These are phyloP conservation scores for Pichia kudriavzevii DNA, from an alignment of 1,139 yeast species.

Conservation along the genomic window DNA sequence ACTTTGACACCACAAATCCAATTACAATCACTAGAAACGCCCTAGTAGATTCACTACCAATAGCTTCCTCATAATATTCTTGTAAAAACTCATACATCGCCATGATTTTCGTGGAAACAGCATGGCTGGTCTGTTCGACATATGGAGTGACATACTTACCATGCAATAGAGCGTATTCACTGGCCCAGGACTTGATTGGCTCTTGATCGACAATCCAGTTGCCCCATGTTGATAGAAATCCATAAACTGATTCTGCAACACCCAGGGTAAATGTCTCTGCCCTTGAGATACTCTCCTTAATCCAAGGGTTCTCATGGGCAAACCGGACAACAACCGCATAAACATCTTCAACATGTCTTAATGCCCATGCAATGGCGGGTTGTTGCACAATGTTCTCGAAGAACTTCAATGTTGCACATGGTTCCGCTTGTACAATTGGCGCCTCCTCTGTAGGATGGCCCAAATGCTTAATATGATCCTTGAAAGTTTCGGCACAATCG, in stretches of 20 bases:
- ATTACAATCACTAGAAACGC: constrained; percentile 15
- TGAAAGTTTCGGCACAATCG: background rate
- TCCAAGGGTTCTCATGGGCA: too few relatives aligned
- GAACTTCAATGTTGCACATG: too few relatives aligned
- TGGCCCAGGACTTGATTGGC: constrained; percentile 9
- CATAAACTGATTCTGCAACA: too few relatives aligned
- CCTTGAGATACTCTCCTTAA: too few relatives aligned
- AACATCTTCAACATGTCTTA: too few relatives aligned
- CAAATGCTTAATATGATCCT: background rate
- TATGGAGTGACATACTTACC: constrained; percentile 9
- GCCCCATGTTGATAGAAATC: too few relatives aligned
- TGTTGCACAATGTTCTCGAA: too few relatives aligned
- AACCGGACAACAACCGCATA: too few relatives aligned
- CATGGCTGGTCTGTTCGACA: constrained; percentile 7
- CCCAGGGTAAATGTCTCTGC: too few relatives aligned
- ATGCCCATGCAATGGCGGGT: too few relatives aligned
- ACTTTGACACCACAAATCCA: constrained; percentile 15
- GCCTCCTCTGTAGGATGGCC: background rate
- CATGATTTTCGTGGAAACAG: background rate
- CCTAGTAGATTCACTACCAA: constrained; percentile 11
- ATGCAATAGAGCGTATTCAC: constrained; percentile 6
- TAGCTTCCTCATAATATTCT: background rate
- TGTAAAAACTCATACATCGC: background rate
- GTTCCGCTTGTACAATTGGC: too few relatives aligned
- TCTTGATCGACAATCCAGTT: constrained; percentile 1